Base-by-base conservation (phyloP, 2,329 filamentous ascomycete species). In the Hymenoscyphus occultus region DNA sequence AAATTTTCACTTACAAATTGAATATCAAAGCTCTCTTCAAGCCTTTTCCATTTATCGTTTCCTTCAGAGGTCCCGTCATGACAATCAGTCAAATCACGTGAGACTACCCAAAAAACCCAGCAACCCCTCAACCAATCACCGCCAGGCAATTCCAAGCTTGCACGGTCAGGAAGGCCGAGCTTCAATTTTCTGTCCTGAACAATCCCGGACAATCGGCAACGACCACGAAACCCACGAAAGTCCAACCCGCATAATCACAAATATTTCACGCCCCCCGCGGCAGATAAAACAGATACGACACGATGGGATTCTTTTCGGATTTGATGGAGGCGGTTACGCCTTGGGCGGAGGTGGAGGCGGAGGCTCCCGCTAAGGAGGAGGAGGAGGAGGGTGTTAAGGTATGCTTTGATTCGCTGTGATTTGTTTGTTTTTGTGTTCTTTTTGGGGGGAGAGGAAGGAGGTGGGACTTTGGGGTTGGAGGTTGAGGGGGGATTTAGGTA, bases 231-330 rank as follows among this genome's bases (percentile, higher is more conserved):
- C 56, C 10, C n/a, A 10, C 57, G 32, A n/a, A n/a, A 59, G 10
- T 39, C 22, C 22, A 22, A 22, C 22, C 22, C 32, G 57, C 28
- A 58, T 31, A 58, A 19, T 9, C 22, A 32, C 22, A 51, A 6
- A 32, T 3, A 32, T 51, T 19, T 39, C 39, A 32, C 51, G 28
- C 22, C 2, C 16, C 40, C 40, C 42, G 28, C 28, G 13, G 39
- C 22, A 22, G 22, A 22, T 22, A 22, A 22, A 22, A 22, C 22
- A 22, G 22, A 22, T 22, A 22, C 22, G 22, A 42, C 59, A 74
- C 69, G 78, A 89, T 89, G 86, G 86, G 85, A 81, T 82, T 89
- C 80, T 88, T 86, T 84, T 82, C 81, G 75, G 86, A 89, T 76
- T 80, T 89, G 76, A 79, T 87, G 75, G 85, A 88, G 79, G 86